Base-by-base conservation (phyloP, 2,329 filamentous ascomycete species). In the Colletotrichum chlorophyti region DNA sequence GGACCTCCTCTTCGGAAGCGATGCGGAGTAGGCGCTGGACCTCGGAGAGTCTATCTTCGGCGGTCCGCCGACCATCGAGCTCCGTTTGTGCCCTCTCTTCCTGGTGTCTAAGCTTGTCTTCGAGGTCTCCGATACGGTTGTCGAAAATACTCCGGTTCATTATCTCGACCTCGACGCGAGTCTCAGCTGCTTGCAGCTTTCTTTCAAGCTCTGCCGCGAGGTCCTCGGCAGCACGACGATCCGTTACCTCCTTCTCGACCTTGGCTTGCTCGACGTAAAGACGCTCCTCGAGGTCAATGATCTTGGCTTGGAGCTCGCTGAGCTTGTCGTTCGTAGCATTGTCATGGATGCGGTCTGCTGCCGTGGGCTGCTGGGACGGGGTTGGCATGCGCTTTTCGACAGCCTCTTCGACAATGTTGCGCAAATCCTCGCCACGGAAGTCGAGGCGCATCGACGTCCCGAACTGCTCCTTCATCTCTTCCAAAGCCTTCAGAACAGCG, bases 21-120 rank as follows among this genome's bases (percentile, higher is more conserved):
- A 87, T 82, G 58, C 85, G 83, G 23, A 92, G 79, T 19, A 89
- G 81, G 52, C 86, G 82, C 71, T 93, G 88, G n/a, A 87, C 81
- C 68, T 93, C 89, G 5, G 87, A 83, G 12, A 91, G 77, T 60
- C 85, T 84, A 67, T 93, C 90, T 69, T 93, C 90, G 1, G 88
- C 87, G 29, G 85, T 80, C 51, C 89, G 83, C 58, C 90, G 85
- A 43, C 76, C 74, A 40, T 81, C 77, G 58, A 88, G 75, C 65
- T 93, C 89, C 49, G 84, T 75, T 62, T 92, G 88, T 1, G 82
- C 83, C 53, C 83, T 82, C 31, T 81, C 79, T 64, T 91, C 87
- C 31, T 89, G 84, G 9, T 83, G 74, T 58, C 83, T 82, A 41
- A 91, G 78, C 69, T 86, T 86, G 41, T 86, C 86, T 69, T 93